Base-by-base conservation (phyloP, 2,329 filamentous ascomycete species). In the Fusarium secorum region DNA sequence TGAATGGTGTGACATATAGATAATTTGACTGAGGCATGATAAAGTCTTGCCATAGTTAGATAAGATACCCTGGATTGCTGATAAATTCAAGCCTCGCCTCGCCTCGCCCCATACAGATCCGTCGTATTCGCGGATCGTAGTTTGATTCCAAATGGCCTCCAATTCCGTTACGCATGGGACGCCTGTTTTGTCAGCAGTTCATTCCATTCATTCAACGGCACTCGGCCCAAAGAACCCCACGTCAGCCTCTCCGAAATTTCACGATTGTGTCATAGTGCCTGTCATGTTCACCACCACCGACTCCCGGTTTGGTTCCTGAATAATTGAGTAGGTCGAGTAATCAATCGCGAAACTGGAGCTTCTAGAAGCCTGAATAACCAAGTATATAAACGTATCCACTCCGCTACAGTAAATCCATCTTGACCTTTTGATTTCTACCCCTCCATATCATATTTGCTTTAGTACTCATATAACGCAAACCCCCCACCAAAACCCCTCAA, bases 191-290 rank as follows among this genome's bases (percentile, higher is more conserved):
- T 73, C 70, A 73, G 70, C 69, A 72, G 36, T 45, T 14, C 26
- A 58, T 51, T 60, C 33, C 42, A 60, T 42, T 36, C 38, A 51
- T 38, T 39, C 18, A 39, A 39, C 69, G 69, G 69, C 56, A 69
- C 56, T 72, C 69, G 69, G 69, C 49, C 56, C 39, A 41, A 48
- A 32, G 28, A 48, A 42, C 54, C 59, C 58, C 68, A 70, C 63
- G 67, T 59, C 38, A 60, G 28, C 41, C 33, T 35, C 35, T 52
- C 51, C 41, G 32, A 57, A 66, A 64, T 70, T 68, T 70, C 44
- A 41, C 53, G 48, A 70, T 75, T 73, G 73, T 75, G 73, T 74
- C 73, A 75, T 75, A 46, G 33, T 42, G 55, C 62, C 54, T 46
- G 68, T 56, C 64, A 66, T 66, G 64, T 64, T 70, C 68, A 75